These are phyloP conservation scores for Hemisphaericaspora xylanilytica DNA, from an alignment of 1,139 yeast genomes.

Conservation along the genomic window DNA sequence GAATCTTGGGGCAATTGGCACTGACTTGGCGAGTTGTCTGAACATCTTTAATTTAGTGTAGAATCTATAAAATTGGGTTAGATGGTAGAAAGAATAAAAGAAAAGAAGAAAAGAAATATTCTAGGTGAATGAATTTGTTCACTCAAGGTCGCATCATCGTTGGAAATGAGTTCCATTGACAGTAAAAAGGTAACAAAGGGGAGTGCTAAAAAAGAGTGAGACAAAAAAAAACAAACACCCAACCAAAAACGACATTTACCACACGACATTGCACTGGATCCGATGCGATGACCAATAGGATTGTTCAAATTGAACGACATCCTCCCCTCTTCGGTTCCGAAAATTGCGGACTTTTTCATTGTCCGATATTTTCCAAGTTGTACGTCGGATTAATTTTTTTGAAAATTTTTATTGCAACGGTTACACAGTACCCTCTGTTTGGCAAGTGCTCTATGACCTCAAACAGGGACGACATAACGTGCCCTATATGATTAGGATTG, in stretches of 20 bases:
- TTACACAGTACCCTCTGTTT: no score
- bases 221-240: background rate
- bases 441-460: no score
- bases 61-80: background rate
- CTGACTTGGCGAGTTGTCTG: conserved; percentile 40
- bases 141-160: no score
- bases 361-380: conserved; percentile 2
- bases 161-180: no score
- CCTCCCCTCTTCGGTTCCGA: conserved; percentile 5
- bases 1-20: conserved; percentile 37
- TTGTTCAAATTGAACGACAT: conserved; percentile 1
- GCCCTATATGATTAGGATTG: no score
- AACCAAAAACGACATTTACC: background rate
- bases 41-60: conserved; percentile 28
- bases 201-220: no score
- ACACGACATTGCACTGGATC: background rate
- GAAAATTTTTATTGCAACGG: background rate
- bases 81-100: background rate
- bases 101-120: background rate
- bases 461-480: no score
- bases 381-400: conserved; percentile 1
- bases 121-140: no score
- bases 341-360: background rate
- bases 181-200: no score
- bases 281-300: background rate